Conservation (phyloP, 345 rosid genomes). For the Pistacia atlantica region DNA sequence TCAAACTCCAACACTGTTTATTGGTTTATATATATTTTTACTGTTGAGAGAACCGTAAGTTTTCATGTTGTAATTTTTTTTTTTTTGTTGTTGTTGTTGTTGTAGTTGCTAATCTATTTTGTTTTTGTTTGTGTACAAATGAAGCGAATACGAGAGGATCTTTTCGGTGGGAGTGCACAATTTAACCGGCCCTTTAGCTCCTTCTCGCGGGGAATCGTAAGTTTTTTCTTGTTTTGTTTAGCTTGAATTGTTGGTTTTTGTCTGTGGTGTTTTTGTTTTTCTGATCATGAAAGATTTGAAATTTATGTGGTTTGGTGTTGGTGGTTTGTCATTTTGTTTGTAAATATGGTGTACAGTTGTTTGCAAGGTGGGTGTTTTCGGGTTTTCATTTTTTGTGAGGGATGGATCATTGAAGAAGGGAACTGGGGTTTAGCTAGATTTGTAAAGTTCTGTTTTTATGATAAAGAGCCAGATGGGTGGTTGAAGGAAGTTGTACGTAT, state of each 20-base stretch:
- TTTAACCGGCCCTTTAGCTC: conserved; percentile 69
- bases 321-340: background rate
- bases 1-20: too few relatives aligned
- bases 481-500: background rate
- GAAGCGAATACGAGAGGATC: conserved; percentile 78
- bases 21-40: too few relatives aligned
- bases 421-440: background rate
- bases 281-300: background rate
- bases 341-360: too few relatives aligned
- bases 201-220: conserved; percentile 87
- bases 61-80: background rate
- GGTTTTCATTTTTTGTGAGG: background rate
- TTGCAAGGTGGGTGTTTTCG: too few relatives aligned
- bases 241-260: background rate
- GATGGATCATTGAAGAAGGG: background rate
- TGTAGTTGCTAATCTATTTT: background rate
- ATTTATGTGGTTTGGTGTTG: background rate
- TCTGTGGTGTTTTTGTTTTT: background rate
- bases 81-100: background rate
- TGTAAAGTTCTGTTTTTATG: background rate
- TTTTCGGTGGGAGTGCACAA: conserved; percentile 53
- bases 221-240: conserved; percentile 19
- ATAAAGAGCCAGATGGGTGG: background rate
- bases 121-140: conserved; percentile 37
- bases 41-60: too few relatives aligned